Base-by-base conservation (phyloP, 2,329 filamentous ascomycete species). In the Aspergillus caelatus region DNA sequence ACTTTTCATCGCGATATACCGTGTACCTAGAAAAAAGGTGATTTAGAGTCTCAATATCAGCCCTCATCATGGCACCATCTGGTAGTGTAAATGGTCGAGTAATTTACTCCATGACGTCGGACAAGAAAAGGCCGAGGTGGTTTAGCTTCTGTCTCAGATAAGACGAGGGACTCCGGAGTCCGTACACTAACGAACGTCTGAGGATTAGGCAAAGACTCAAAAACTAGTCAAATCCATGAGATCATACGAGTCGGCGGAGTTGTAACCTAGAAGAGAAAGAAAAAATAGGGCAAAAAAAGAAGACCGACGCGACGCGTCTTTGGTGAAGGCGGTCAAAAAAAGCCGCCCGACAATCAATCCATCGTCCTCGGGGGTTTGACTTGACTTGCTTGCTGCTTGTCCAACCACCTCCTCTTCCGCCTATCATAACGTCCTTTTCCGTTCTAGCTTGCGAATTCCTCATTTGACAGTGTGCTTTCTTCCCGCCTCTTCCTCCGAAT, bases 241-340 rank as follows among this genome's bases (percentile, higher is more conserved):
- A 55, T 39, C 52, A 55, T 55, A 39, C 23, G 32, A 39, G 52
- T 14, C 14, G 52, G 34, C 7, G 34, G 14, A 26, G 52, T 21
- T 19, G 21, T 10, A 11, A 32, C 16, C 28, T 8, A 53, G 28
- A 34, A 50, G 46, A 36, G 34, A 53, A 59, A 36, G 23, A 34
- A 32, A 53, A 39, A 43, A 53, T 52, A 53, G 46, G 23, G 52
- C 52, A 39, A 55, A 36, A 54, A 60, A n/a, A 28, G 32, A 58
- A 52, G 21, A 60, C 39, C 5, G 19, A 60, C 58, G 58, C 58
- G 58, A 60, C 58, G 58, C 58, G 58, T 60, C 48, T 21, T 30
- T 16, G 16, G 16, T 30, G 48, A 60, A 60, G 58, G 58, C 58
- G 58, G 58, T 60, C 58, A 54, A 36, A 45, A 34, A 32, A 48